Conservation (phyloP, 2,329 filamentous ascomycete genomes). For the Diaporthe sp. region DNA sequence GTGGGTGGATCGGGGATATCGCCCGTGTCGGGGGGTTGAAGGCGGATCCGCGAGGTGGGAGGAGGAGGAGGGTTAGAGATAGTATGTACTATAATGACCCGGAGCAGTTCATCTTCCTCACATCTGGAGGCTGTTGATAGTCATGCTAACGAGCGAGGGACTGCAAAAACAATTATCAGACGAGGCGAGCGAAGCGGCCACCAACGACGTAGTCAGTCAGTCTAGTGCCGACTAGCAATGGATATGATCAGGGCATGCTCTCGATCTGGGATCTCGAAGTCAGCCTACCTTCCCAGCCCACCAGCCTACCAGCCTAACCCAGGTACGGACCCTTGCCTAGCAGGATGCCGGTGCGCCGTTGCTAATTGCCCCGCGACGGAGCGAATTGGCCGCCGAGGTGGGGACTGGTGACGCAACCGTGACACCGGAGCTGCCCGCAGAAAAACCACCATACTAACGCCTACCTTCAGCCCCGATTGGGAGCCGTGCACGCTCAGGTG, state of each 20-base stretch:
- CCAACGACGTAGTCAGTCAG: background rate
- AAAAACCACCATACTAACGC: too few species aligned
- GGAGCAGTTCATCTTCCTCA: slow-evolving; percentile 37
- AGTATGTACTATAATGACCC: slow-evolving; percentile 21
- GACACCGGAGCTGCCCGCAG: slow-evolving; percentile 25
- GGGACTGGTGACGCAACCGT: slow-evolving; percentile 33
- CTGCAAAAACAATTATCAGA: background rate
- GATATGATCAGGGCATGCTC: background rate
- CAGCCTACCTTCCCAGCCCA: background rate
- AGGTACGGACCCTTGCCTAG: slow-evolving; percentile 9
- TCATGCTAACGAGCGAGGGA: background rate
- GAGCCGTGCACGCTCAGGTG: too few species aligned
- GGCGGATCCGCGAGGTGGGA: background rate
- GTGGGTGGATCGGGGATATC: background rate
- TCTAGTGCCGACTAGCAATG: background rate
- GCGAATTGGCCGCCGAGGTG: background rate
- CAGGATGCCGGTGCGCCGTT: slow-evolving; percentile 7
- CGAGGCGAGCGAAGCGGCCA: slow-evolving; percentile 7
- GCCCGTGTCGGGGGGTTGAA: background rate
- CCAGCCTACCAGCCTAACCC: background rate
- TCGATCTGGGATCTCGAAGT: slow-evolving; percentile 19
- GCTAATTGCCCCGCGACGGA: slow-evolving; percentile 25
- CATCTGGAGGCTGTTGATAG: background rate
- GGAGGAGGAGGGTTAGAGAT: background rate
- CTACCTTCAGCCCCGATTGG: background rate